phyloP scores from a whole-genome alignment of 495 filamentous ascomycete genomes.

The Bombardia bombarda region DNA sequence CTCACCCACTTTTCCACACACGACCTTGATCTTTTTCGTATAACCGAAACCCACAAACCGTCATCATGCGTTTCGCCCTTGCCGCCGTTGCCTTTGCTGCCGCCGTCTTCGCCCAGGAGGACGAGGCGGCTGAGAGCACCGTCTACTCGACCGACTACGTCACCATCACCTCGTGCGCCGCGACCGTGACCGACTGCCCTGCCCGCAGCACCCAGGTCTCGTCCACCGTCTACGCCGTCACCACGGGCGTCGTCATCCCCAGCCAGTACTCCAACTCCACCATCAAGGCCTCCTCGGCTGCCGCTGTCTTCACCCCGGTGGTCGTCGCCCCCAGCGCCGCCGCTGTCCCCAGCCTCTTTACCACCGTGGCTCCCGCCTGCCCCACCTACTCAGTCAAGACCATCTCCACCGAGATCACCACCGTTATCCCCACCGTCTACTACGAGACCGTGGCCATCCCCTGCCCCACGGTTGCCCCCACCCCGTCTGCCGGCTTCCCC shows the following conservation, averaged over 20 bases:
- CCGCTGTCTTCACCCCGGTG: slow-evolving; percentile 35
- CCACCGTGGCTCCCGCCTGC: slow-evolving; percentile 20
- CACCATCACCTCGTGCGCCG: slow-evolving; percentile 49
- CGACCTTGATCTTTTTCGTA: slow-evolving; percentile 27
- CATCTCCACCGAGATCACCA: slow-evolving; percentile 34
- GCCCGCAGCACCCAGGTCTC: slow-evolving; percentile 32
- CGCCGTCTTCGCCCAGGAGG: slow-evolving; percentile 34
- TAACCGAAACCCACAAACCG: slow-evolving; percentile 24
- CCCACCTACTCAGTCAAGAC: slow-evolving; percentile 31
- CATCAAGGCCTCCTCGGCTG: slow-evolving; percentile 53
- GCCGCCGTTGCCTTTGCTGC: slow-evolving; percentile 43
- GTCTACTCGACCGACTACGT: slow-evolving; percentile 49
- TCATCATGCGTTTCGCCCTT: slow-evolving; percentile 50
- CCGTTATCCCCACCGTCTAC: slow-evolving; percentile 46
- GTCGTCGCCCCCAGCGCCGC: slow-evolving; percentile 10
- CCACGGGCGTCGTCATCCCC: slow-evolving; percentile 39
- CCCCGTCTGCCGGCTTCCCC: slow-evolving; percentile 22
- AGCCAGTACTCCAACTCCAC: slow-evolving; percentile 48
- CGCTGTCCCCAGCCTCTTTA: slow-evolving; percentile 22
- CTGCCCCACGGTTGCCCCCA: slow-evolving; percentile 22
- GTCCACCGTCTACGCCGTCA: slow-evolving; percentile 31
- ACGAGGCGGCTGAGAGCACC: slow-evolving; percentile 24
- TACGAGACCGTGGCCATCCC: slow-evolving; percentile 40
- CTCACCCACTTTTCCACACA: slow-evolving; percentile 8
- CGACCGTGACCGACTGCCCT: slow-evolving; percentile 47